Conservation (phyloP, 1,139 yeast genomes). For the Diutina scorzettiae region DNA sequence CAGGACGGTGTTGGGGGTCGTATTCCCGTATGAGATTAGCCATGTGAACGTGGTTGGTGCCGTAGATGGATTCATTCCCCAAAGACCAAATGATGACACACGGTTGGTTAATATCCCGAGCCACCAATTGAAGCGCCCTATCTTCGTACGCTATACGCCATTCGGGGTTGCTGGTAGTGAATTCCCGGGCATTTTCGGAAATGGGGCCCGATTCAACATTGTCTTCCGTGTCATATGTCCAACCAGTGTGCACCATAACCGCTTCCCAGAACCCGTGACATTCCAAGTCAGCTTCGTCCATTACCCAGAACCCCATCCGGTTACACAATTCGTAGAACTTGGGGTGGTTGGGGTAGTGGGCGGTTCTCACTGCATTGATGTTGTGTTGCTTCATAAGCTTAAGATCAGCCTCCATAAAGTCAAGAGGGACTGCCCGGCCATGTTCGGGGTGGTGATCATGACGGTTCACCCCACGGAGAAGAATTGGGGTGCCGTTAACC, state of each 20-base stretch:
- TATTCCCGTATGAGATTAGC: no score
- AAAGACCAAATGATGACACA: no score
- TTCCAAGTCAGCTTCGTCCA: conserved; percentile 25
- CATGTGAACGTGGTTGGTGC: no score
- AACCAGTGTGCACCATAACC: conserved; percentile 10
- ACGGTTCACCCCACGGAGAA: conserved; percentile 20
- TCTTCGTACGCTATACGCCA: no score
- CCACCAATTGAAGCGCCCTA: no score
- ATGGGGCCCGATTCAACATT: conserved; percentile 7
- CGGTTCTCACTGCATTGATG: conserved; percentile 22
- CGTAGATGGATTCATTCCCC: no score
- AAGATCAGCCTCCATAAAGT: conserved; percentile 17
- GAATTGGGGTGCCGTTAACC: conserved; percentile 17
- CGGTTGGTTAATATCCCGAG: no score
- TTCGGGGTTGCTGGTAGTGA: no score
- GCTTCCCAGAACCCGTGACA: conserved; percentile 21
- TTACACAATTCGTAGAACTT: conserved; percentile 13
- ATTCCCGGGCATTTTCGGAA: no score
- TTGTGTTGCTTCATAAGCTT: conserved; percentile 20
- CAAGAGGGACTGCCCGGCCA: conserved; percentile 22
- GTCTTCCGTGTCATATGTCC: conserved; percentile 9
- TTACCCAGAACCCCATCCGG: conserved; percentile 20
- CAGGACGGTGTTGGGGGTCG: no score
- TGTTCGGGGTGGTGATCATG: conserved; percentile 20
- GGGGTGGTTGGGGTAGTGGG: conserved; percentile 20